Evolutionary conservation across 1,284 basidiomycete species (phyloP).

Genomic region (Naganishia albida): DNA sequence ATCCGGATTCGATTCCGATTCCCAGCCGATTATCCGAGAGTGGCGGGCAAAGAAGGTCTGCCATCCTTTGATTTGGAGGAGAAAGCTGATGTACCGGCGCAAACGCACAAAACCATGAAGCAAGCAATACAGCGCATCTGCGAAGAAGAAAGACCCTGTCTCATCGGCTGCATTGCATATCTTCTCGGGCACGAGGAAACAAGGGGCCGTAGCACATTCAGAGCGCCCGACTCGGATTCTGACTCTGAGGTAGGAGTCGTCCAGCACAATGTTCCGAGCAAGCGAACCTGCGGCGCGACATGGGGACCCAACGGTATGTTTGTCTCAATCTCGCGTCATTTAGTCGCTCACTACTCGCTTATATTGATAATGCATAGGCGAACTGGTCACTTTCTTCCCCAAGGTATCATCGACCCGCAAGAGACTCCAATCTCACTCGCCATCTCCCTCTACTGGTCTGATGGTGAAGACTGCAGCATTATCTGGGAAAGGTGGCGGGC

Average conservation of each 20-base stretch:
- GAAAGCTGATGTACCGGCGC: slow-evolving; percentile 73
- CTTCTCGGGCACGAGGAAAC: slow-evolving; percentile 62
- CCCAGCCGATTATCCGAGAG: slow-evolving; percentile 76
- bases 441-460: slow-evolving; percentile 38
- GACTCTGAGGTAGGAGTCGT: slow-evolving; percentile 50
- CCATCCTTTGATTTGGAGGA: slow-evolving; percentile 80
- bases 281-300: slow-evolving; percentile 52
- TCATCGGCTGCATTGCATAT: slow-evolving; percentile 78
- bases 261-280: slow-evolving; percentile 42
- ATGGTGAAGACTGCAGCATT: slow-evolving; percentile 36
- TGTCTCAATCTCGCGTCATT: background rate
- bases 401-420: slow-evolving; percentile 50
- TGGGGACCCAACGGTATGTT: slow-evolving; percentile 78
- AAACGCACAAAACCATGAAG: slow-evolving; percentile 72
- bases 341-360: background rate
- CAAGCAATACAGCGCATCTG: slow-evolving; percentile 71
- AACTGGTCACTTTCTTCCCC: slow-evolving; percentile 81
- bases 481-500: slow-evolving; percentile 6
- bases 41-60: slow-evolving; percentile 59
- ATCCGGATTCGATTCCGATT: slow-evolving; percentile 89
- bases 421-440: slow-evolving; percentile 45
- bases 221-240: slow-evolving; percentile 43
- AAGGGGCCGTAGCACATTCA: slow-evolving; percentile 42
- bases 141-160: slow-evolving; percentile 69
- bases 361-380: slow-evolving; percentile 58